Evolutionary conservation across 2,329 filamentous ascomycete species (phyloP).

Genomic region (Monosporascus cannonballus): DNA sequence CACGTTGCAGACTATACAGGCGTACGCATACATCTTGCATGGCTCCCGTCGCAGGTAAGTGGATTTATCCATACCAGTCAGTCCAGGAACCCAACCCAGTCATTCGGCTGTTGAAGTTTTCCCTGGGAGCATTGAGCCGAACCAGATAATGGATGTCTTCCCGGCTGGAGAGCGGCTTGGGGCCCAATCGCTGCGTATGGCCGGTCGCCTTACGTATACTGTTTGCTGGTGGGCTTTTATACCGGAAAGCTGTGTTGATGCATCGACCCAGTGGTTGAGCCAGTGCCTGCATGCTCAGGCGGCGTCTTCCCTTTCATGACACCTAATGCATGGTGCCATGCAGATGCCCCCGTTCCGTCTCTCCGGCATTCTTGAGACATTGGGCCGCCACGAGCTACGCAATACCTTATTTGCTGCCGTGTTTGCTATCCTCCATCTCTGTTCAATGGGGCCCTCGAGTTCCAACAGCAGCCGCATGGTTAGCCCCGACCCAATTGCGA

Average conservation of each 20-base stretch:
- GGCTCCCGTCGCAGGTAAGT: slow-evolving; percentile 15
- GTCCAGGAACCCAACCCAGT: neutral
- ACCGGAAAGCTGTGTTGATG: neutral
- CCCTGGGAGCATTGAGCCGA: neutral
- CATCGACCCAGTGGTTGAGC: neutral
- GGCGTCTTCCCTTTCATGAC: too few relatives aligned
- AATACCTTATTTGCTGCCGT: slow-evolving; percentile 5
- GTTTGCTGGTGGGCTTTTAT: neutral
- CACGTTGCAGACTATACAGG: slow-evolving; percentile 29
- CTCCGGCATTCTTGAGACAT: neutral
- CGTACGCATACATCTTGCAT: slow-evolving; percentile 17
- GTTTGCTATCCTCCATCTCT: slow-evolving; percentile 8
- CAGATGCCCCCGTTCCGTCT: neutral
- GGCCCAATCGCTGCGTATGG: neutral
- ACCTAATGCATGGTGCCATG: too few relatives aligned
- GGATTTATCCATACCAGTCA: neutral
- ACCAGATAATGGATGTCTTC: slow-evolving; percentile 3
- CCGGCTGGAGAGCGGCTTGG: slow-evolving; percentile 15
- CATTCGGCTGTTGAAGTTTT: neutral
- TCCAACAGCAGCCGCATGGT: slow-evolving; percentile 6
- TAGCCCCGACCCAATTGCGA: slow-evolving; percentile 21
- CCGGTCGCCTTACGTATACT: too few relatives aligned
- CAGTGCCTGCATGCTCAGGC: neutral
- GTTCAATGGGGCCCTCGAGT: neutral
- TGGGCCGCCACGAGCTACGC: neutral